Evolutionary conservation across 2,329 filamentous ascomycete species (phyloP).

Genomic region (Aspergillus ibericus): DNA sequence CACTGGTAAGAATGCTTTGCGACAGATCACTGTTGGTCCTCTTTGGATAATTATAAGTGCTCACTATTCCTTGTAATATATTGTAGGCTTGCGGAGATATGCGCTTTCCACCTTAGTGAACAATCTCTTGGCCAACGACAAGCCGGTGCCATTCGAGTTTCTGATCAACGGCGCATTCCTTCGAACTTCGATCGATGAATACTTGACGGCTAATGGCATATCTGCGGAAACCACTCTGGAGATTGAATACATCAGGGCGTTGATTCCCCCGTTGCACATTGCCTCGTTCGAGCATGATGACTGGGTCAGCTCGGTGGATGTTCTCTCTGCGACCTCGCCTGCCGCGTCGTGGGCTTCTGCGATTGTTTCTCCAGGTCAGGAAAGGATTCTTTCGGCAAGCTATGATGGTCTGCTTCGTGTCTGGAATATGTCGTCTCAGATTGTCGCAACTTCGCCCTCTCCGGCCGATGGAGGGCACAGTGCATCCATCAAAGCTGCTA

Average conservation of each 20-base stretch:
- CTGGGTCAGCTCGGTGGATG: slow-evolving; percentile 87
- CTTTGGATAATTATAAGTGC: neutral
- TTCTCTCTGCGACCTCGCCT: slow-evolving; percentile 67
- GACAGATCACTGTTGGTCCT: neutral
- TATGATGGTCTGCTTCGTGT: slow-evolving; percentile 87
- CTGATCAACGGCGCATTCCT: slow-evolving; percentile 92
- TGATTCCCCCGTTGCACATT: slow-evolving; percentile 85
- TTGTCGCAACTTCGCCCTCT: slow-evolving; percentile 73
- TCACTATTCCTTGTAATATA: slow-evolving; percentile 13
- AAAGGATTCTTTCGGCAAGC: slow-evolving; percentile 83
- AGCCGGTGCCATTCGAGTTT: slow-evolving; percentile 71
- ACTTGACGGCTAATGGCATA: slow-evolving; percentile 80
- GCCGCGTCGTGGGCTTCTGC: slow-evolving; percentile 60
- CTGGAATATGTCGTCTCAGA: slow-evolving; percentile 85
- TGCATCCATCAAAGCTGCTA: slow-evolving; percentile 75
- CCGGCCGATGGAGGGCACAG: slow-evolving; percentile 70
- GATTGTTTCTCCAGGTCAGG: slow-evolving; percentile 54
- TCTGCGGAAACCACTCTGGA: slow-evolving; percentile 84
- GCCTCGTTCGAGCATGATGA: slow-evolving; percentile 96
- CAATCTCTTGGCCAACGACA: slow-evolving; percentile 57
- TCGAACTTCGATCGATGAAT: slow-evolving; percentile 84
- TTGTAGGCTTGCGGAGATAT: slow-evolving; percentile 56
- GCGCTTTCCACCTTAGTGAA: slow-evolving; percentile 65
- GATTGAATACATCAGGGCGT: slow-evolving; percentile 88
- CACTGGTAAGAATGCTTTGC: slow-evolving; percentile 46